A percentile compares a stretch with the other conserved stretches of the same genome.
phyloP scores from a whole-genome alignment of 306 rosid genomes.

The Potentilla sterilis region DNA sequence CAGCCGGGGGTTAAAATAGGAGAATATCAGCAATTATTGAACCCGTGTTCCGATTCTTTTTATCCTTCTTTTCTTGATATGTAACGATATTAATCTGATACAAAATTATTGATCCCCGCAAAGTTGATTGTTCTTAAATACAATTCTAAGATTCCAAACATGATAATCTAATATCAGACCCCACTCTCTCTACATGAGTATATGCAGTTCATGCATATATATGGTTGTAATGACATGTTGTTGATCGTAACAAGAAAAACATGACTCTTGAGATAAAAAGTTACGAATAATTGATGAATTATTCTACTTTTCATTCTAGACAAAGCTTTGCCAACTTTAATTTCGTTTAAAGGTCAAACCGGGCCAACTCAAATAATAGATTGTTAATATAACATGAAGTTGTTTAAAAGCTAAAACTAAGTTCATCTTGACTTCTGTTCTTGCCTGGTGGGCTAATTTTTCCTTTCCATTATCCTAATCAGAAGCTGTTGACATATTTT shows the following conservation, averaged over 20 bases:
- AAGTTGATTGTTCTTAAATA: background rate
- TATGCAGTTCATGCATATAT: background rate
- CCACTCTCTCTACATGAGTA: background rate
- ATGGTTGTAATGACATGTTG: slow-evolving; percentile 5
- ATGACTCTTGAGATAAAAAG: slow-evolving; percentile 5
- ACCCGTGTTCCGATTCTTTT: too few relatives aligned
- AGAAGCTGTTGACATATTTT: slow-evolving; percentile 33
- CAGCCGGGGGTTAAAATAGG: too few relatives aligned
- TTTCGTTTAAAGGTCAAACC: slow-evolving; percentile 30
- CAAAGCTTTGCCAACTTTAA: slow-evolving; percentile 9
- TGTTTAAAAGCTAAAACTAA: slow-evolving; percentile 30
- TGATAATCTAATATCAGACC: background rate
- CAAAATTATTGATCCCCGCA: background rate
- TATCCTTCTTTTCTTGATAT: background rate
- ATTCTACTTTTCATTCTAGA: slow-evolving; percentile 11
- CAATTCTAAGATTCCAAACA: background rate
- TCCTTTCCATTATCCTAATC: slow-evolving; percentile 29
- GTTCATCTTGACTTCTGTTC: slow-evolving; percentile 49
- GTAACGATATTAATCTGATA: background rate
- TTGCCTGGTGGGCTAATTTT: slow-evolving; percentile 30
- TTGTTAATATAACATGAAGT: slow-evolving; percentile 29
- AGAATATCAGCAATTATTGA: too few relatives aligned
- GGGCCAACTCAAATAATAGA: slow-evolving; percentile 35
- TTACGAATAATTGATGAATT: background rate
- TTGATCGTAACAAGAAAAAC: slow-evolving; percentile 9